Percentiles rank a stretch among this genome's conserved stretches.
Evolutionary conservation across 257 asterid genomes (phyloP).

Genomic region (Lavandula angustifolia): DNA sequence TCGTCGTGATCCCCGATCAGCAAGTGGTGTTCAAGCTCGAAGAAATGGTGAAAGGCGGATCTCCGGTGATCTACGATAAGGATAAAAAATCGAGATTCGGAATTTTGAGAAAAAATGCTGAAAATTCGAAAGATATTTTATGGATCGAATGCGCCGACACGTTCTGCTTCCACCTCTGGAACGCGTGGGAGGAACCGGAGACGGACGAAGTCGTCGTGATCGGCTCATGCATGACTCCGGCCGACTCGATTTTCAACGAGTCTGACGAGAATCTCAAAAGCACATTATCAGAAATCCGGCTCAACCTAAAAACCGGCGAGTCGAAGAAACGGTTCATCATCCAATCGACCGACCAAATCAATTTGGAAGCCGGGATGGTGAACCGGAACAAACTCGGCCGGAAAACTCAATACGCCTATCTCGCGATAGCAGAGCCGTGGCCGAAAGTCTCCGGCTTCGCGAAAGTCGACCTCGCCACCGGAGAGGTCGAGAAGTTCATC

Average conservation of each 20-base stretch:
- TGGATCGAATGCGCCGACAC: conserved; percentile 64
- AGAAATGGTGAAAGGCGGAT: conserved; percentile 67
- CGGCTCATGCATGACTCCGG: too few species aligned
- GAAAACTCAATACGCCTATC: conserved; percentile 55
- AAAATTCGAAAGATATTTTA: conserved; percentile 29
- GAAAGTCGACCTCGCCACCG: conserved; percentile 53
- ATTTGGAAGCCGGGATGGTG: conserved; percentile 79
- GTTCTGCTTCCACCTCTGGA: too few species aligned
- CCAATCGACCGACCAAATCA: conserved; percentile 40
- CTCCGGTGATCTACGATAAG: conserved; percentile 62
- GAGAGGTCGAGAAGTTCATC: conserved; percentile 42
- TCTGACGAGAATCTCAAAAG: conserved; percentile 48
- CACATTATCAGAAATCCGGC: conserved; percentile 55
- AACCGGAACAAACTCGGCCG: conserved; percentile 61
- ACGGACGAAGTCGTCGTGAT: conserved; percentile 60
- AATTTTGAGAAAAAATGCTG: conserved; percentile 42
- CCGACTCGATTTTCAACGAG: conserved; percentile 74
- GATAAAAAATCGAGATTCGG: conserved; percentile 62
- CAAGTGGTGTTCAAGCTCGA: conserved; percentile 73
- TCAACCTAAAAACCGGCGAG: too few species aligned
- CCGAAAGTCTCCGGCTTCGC: conserved; percentile 82
- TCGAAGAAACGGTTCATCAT: conserved; percentile 45
- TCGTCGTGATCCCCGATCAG: too few species aligned
- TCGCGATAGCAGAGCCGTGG: too few species aligned
- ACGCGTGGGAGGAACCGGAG: conserved; percentile 82